Evolutionary conservation across 257 asterid genomes (phyloP).

Genomic region (Rubia yunnanensis): DNA sequence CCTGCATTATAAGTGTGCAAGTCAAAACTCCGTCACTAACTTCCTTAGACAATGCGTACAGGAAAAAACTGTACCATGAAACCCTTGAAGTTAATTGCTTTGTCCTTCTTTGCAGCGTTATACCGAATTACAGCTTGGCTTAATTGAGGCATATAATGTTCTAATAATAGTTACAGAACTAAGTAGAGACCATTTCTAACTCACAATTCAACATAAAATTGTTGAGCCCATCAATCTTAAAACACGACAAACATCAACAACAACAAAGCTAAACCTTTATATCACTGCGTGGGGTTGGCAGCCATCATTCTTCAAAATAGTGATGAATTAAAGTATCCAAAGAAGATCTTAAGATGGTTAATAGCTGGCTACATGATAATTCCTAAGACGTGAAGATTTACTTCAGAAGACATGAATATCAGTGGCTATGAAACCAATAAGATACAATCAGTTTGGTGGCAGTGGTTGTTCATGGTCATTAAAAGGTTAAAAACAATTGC

Average conservation of each 20-base stretch:
- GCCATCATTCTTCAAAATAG: background rate
- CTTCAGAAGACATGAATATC: background rate
- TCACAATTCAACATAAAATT: background rate
- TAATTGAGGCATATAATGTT: conserved; percentile 94
- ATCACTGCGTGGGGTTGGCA: no score
- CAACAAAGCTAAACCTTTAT: no score
- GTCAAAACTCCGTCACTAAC: background rate
- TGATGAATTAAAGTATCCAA: background rate
- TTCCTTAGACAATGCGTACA: background rate
- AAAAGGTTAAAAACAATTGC: background rate
- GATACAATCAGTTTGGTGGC: no score
- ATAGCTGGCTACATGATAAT: background rate
- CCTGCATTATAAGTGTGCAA: conserved; percentile 32
- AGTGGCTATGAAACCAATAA: background rate
- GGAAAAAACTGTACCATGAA: conserved; percentile 56
- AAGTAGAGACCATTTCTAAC: background rate
- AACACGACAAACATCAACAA: no score
- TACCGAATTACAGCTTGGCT: conserved; percentile 72
- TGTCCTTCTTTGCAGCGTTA: conserved; percentile 39
- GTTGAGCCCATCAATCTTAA: no score
- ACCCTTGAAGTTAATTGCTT: conserved; percentile 68
- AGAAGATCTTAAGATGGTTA: background rate
- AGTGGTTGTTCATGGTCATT: no score
- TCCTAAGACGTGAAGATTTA: background rate
- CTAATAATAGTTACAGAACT: conserved; percentile 25